Evolutionary conservation across 192 early-diverging fungal species (phyloP).

Genomic region (Gamsiella multidivaricata): DNA sequence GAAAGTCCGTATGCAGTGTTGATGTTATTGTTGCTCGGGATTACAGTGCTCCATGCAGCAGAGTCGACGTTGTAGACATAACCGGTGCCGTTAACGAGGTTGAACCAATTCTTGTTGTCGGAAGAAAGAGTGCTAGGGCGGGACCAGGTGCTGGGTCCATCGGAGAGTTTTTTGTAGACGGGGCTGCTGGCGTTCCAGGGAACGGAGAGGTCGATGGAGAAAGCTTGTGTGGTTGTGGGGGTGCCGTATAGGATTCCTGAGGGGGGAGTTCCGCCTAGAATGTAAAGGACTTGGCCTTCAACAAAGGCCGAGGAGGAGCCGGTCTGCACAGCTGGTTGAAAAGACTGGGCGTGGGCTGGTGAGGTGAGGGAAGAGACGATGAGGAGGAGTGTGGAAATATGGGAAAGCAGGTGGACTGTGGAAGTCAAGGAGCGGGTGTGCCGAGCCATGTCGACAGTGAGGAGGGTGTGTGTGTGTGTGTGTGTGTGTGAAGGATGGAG

Average conservation of each 20-base stretch:
- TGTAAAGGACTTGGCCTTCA: slow-evolving; percentile 16
- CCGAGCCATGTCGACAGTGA: too few relatives aligned
- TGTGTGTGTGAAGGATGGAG: too few relatives aligned
- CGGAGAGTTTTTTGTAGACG: slow-evolving; percentile 4
- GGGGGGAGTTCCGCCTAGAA: background rate
- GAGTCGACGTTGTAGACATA: background rate
- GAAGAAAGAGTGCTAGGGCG: background rate
- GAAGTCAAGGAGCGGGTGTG: background rate
- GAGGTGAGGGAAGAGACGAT: background rate
- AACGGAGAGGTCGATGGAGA: slow-evolving; percentile 18
- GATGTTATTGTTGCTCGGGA: background rate
- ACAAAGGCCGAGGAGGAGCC: background rate
- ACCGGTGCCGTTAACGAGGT: background rate
- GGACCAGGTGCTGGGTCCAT: background rate
- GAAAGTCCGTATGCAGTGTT: background rate
- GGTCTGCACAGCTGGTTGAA: background rate
- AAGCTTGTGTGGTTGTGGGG: slow-evolving; percentile 12
- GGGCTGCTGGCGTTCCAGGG: slow-evolving; percentile 15
- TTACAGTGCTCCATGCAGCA: background rate
- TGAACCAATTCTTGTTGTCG: background rate
- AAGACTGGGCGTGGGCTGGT: slow-evolving; percentile 1
- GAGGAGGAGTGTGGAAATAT: background rate
- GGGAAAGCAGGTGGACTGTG: background rate
- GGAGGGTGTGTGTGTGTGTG: too few relatives aligned
- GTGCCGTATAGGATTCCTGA: background rate